Evolutionary conservation across 257 asterid species (phyloP).

Genomic region (Paulownia fortunei): DNA sequence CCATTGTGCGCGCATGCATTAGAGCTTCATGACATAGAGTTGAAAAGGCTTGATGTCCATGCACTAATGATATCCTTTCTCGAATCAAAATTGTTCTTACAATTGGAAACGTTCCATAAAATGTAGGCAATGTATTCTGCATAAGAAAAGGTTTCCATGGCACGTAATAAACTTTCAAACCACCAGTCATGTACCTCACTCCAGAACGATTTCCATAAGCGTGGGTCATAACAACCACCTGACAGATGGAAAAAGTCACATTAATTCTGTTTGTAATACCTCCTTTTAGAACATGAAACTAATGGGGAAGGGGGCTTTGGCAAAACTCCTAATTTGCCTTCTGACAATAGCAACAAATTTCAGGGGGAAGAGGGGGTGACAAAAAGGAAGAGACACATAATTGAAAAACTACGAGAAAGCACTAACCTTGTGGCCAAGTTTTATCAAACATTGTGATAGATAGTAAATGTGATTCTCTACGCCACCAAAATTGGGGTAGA

Average conservation of each 20-base stretch:
- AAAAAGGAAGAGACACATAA: neutral
- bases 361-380: neutral
- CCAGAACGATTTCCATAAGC: conserved; percentile 90
- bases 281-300: conserved; percentile 21
- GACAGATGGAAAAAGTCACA: conserved; percentile 22
- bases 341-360: neutral
- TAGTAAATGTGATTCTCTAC: conserved; percentile 96
- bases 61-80: conserved; percentile 87
- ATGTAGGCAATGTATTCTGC: conserved; percentile 95
- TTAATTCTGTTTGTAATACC: neutral
- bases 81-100: conserved; percentile 82
- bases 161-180: conserved; percentile 89
- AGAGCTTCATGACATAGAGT: conserved; percentile 95
- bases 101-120: conserved; percentile 86
- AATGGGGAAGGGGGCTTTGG: neutral
- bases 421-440: conserved; percentile 91
- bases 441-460: conserved; percentile 85
- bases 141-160: conserved; percentile 91
- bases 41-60: conserved; percentile 97
- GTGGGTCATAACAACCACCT: conserved; percentile 97
- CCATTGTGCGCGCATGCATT: conserved; percentile 99
- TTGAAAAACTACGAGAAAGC: neutral
- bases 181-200: conserved; percentile 93
- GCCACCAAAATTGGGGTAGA: conserved; percentile 96
- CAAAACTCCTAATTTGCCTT: neutral